Evolutionary conservation across 2,329 filamentous ascomycete genomes (phyloP), one percentile per base, ranked within the genome.

Genomic region (Arthrobotrys megalospora): DNA sequence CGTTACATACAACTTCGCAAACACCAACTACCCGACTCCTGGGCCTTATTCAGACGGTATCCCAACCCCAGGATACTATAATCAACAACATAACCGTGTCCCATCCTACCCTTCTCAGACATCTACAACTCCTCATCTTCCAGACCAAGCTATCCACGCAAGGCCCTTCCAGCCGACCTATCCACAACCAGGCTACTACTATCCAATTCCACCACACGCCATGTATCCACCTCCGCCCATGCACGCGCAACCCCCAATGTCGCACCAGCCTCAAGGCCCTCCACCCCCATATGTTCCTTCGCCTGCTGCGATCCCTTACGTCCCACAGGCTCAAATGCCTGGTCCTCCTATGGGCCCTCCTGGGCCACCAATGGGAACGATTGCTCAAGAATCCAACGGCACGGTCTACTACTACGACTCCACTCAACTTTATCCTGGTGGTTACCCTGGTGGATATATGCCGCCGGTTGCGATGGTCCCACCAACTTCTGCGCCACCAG

Each of bases 401-500:
- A 98, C 96, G 89, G 94, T 97, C 0, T 98, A 97, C 84, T 99
- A 97, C 83, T 94, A 94, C 82, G 92, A 97, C 82, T 88, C 93
- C 6, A 88, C 90, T n/a, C 91, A 94, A 82, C 94, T 58, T 86
- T 89, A 28, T 85, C 88, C 0, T 86, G 90, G 90, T 50, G 93
- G 94, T 89, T 91, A 90, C 79, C 75, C 67, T 48, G 55, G 55
- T 60, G 67, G 66, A 14, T 78, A 78, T 43, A 78, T 78, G 75
- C 67, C 75, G 28, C 75, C 75, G 34, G 67, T 78, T 50, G 91
- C 92, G 8, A 94, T 96, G 90, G 91, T 87, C 87, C 80, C 81
- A 58, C 79, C 80, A 85, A 80, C 79, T 89, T 87, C 80, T 90
- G 86, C 82, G 87, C 88, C 82, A 87, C 90, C 83, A 87, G 87